These are phyloP conservation scores for Boechera retrofracta DNA, from an alignment of 345 rosid species.

Conservation along the genomic window DNA sequence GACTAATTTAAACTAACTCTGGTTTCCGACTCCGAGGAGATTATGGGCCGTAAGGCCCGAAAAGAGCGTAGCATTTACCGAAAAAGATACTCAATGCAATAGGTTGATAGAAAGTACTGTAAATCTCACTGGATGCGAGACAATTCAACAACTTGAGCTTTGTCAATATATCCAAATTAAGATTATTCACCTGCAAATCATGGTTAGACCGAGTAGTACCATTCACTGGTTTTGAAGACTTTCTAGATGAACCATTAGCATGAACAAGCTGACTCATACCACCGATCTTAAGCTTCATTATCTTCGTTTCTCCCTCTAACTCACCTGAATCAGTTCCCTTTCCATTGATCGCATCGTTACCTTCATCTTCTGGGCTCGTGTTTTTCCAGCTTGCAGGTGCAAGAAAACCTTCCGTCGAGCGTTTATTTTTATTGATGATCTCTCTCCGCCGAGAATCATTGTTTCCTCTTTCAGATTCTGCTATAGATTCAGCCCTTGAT, in stretches of 20 bases:
- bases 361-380: conserved; percentile 46
- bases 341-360: conserved; percentile 39
- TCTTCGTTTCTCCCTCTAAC: conserved; percentile 62
- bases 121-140: conserved; percentile 1
- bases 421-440: conserved; percentile 44
- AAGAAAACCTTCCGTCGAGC: conserved; percentile 77
- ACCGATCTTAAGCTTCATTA: conserved; percentile 66
- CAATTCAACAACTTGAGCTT: conserved; percentile 13
- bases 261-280: conserved; percentile 62
- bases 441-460: conserved; percentile 51
- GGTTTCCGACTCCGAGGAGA: conserved; percentile 1
- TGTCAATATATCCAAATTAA: conserved; percentile 14
- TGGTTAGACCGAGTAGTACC: conserved; percentile 47
- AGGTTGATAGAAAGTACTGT: conserved; percentile 23
- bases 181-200: conserved; percentile 55
- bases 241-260: conserved; percentile 58
- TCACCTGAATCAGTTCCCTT: conserved; percentile 54
- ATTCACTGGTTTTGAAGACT: conserved; percentile 48
- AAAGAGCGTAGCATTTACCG: conserved; percentile 20
- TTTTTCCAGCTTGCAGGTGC: conserved; percentile 76
- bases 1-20: conserved; percentile 11
- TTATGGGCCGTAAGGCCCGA: conserved; percentile 32
- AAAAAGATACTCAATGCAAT: conserved; percentile 19
- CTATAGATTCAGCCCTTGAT: conserved; percentile 53
- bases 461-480: conserved; percentile 47